These are phyloP conservation scores for Leptographium flavum DNA, from an alignment of 2,329 filamentous ascomycete genomes.

Conservation along the genomic window DNA sequence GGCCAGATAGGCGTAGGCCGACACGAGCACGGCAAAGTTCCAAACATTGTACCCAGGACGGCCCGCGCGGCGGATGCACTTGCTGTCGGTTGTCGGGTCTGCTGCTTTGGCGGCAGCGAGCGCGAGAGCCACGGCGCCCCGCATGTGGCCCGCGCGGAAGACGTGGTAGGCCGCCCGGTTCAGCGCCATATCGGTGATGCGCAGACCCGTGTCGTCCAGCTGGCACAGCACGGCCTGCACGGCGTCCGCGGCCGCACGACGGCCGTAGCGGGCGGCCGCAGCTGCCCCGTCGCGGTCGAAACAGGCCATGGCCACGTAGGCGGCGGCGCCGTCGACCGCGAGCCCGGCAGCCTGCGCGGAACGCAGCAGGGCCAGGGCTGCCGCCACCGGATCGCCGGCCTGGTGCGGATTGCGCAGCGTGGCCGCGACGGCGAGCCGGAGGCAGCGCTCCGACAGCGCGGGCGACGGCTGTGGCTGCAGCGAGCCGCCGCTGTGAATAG, in stretches of 20 bases:
- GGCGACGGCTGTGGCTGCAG: too few species aligned
- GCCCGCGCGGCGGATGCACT: too few species aligned
- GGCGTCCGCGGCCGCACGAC: constrained; percentile 6
- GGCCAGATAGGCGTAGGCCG: constrained; percentile 12
- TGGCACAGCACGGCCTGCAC: constrained; percentile 12
- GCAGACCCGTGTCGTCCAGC: constrained; percentile 12
- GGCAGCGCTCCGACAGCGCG: constrained; percentile 23
- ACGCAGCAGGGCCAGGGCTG: constrained; percentile 25
- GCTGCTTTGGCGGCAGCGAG: constrained; percentile 13
- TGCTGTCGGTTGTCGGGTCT: too few species aligned
- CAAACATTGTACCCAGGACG: constrained; percentile 17
- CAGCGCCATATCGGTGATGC: constrained; percentile 14
- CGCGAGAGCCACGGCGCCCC: constrained; percentile 16
- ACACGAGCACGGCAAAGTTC: constrained; percentile 19
- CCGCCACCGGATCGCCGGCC: constrained; percentile 6
- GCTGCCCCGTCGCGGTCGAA: constrained; percentile 19
- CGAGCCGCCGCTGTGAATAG: constrained; percentile 17
- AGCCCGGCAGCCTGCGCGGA: constrained; percentile 24
- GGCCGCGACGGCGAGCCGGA: constrained; percentile 33
- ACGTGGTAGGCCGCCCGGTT: constrained; percentile 18
- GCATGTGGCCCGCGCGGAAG: constrained; percentile 14
- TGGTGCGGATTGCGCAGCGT: constrained; percentile 19
- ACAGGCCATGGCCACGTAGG: constrained; percentile 23
- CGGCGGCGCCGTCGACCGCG: constrained; percentile 26
- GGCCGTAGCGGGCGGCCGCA: constrained; percentile 2